Evolutionary conservation across 331 rosid species (phyloP).

Genomic region (Stylosanthes scabra): DNA sequence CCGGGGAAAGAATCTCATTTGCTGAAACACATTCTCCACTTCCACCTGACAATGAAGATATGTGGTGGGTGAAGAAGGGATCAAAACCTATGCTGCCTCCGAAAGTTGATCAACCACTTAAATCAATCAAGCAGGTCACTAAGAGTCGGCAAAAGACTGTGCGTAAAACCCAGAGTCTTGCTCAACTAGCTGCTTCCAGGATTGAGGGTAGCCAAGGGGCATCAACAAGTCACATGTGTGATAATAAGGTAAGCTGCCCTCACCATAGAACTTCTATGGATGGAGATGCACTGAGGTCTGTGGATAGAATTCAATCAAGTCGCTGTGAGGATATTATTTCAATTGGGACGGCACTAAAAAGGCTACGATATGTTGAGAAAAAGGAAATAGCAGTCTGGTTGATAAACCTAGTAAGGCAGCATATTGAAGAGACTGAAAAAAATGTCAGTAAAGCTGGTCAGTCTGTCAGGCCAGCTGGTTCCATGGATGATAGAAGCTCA

Average conservation of each 20-base stretch:
- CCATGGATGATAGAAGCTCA: conserved; percentile 64
- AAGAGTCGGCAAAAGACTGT: conserved; percentile 71
- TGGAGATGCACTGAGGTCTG: conserved; percentile 62
- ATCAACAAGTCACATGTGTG: conserved; percentile 92
- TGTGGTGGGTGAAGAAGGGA: conserved; percentile 92
- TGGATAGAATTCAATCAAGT: conserved; percentile 56
- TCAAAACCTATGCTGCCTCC: conserved; percentile 59
- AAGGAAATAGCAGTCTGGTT: conserved; percentile 77
- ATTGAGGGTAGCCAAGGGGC: conserved; percentile 99
- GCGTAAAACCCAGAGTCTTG: conserved; percentile 84
- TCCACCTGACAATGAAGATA: conserved; percentile 73
- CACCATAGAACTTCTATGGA: conserved; percentile 79
- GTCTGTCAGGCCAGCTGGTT: conserved; percentile 61
- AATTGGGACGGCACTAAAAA: conserved; percentile 71
- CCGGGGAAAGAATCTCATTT: conserved; percentile 64
- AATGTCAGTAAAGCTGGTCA: conserved; percentile 67
- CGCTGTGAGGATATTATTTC: conserved; percentile 63
- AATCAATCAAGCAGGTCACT: conserved; percentile 68
- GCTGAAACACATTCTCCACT: conserved; percentile 60
- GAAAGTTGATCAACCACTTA: conserved; percentile 76
- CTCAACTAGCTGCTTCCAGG: conserved; percentile 83
- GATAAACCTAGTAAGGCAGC: conserved; percentile 60
- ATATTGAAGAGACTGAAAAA: conserved; percentile 74
- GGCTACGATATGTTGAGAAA: conserved; percentile 74
- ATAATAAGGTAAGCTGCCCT: conserved; percentile 79